These are phyloP conservation scores for Globisporangium carolinianum DNA, from an alignment of 352 stramenopile genomes.

Conservation along the genomic window DNA sequence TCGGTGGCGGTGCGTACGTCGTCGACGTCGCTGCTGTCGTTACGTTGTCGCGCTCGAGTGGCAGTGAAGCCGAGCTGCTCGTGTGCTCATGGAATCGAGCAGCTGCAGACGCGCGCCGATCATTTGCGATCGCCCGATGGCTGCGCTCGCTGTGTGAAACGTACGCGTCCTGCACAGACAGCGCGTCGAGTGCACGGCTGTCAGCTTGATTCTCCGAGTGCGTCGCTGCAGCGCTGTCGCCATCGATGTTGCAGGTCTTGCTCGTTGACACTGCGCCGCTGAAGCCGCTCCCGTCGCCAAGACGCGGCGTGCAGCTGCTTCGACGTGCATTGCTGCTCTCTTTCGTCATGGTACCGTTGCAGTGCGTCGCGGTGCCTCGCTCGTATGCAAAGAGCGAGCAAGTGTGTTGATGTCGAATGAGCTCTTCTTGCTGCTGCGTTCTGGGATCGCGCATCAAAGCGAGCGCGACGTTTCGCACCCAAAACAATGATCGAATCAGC, in stretches of 20 bases:
- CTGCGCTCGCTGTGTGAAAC: no score
- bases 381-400: no score
- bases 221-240: neutral
- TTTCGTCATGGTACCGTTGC: constrained; percentile 7
- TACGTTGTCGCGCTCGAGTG: neutral
- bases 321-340: constrained; percentile 3
- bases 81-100: no score
- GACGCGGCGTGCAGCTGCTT: constrained; percentile 6
- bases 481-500: no score
- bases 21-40: neutral
- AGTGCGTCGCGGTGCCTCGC: no score
- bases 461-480: no score
- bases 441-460: no score
- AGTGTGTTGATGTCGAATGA: no score
- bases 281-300: neutral
- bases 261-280: neutral
- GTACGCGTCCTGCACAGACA: no score
- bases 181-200: neutral
- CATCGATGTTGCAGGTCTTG: constrained; percentile 1
- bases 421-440: no score
- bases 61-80: neutral
- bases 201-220: constrained; percentile 28
- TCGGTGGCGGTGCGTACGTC: constrained; percentile 8
- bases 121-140: neutral
- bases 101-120: neutral